Evolutionary conservation across 371 early-diverging fungal genomes (phyloP), one percentile per base, ranked within the genome.

Genomic region (Apophysomyces elegans): DNA sequence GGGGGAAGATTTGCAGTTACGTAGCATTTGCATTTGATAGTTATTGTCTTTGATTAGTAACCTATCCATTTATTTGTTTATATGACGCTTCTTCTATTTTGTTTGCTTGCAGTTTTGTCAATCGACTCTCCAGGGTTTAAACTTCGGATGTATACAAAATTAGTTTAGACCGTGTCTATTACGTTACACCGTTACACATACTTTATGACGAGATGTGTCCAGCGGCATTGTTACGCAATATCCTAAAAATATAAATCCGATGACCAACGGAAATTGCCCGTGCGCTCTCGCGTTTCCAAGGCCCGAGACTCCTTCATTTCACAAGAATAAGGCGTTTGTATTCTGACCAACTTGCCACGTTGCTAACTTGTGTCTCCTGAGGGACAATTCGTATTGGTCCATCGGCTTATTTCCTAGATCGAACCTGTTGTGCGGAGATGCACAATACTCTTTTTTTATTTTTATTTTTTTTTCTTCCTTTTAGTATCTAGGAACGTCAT

Each of bases 401-500:
- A n/a, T 50, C 54, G 54, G 54, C 54, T 50, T 11, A 21, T 50
- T 50, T 7, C 54, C 54, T 21, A 50, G 16, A 50, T 50, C 35
- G 54, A 50, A 50, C 54, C 47, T 26, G 54, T n/a, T 50, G 32
- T 50, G 54, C 54, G 54, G 54, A 50, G 54, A 21, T 50, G 54
- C 54, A 50, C 54, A 26, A 26, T 16, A 26, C 54, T 21, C 21
- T n/a, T n/a, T 18, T 7, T 18, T 50, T 11, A 16, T 50, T 50
- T 21, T 26, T 50, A 26, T 26, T 26, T 50, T n/a, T n/a, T 18
- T 7, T 18, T 50, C 21, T 26, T 50, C 21, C 21, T 26, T 50
- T 50, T 50, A 50, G 54, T 50, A 50, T 50, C 54, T 26, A 2
- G 41, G 21, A 50, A 50, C 54, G 54, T 50, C 54, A 50, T 50